Evolutionary conservation across 345 rosid genomes (phyloP).

Genomic region (Pistacia integerrima): DNA sequence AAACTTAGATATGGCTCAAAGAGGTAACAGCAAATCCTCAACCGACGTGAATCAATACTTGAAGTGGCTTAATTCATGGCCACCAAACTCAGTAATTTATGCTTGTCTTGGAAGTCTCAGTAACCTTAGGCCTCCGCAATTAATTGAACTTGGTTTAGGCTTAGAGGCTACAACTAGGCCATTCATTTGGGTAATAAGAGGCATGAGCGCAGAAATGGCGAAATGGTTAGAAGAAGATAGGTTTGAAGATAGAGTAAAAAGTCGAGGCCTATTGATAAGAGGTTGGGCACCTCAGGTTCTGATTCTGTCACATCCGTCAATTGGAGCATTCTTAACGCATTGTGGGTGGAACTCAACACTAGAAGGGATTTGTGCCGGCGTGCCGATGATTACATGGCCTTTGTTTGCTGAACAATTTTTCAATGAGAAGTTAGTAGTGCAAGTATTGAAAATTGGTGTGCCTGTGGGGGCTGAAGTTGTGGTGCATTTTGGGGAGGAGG

Average conservation of each 20-base stretch:
- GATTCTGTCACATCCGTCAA: too few relatives aligned
- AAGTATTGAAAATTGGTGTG: constrained; percentile 42
- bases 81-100: constrained; percentile 42
- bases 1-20: constrained; percentile 31
- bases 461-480: constrained; percentile 37
- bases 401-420: constrained; percentile 37
- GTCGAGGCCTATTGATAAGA: constrained; percentile 45
- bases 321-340: too few relatives aligned
- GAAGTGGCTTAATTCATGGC: constrained; percentile 46
- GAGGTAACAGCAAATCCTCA: constrained; percentile 35
- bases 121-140: constrained; percentile 32
- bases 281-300: constrained; percentile 64
- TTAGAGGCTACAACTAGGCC: constrained; percentile 47
- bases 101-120: constrained; percentile 57
- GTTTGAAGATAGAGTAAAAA: constrained; percentile 41
- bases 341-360: neutral
- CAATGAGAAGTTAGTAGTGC: constrained; percentile 41
- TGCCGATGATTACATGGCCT: constrained; percentile 44
- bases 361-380: constrained; percentile 47
- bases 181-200: constrained; percentile 54
- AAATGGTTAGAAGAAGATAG: constrained; percentile 42
- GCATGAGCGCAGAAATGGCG: constrained; percentile 20
- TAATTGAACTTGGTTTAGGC: constrained; percentile 43
- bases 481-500: constrained; percentile 34
- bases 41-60: constrained; percentile 27